Evolutionary conservation across 163 green algal species (phyloP), one percentile per base, ranked within the genome.

Genomic region (Volvox carteri): DNA sequence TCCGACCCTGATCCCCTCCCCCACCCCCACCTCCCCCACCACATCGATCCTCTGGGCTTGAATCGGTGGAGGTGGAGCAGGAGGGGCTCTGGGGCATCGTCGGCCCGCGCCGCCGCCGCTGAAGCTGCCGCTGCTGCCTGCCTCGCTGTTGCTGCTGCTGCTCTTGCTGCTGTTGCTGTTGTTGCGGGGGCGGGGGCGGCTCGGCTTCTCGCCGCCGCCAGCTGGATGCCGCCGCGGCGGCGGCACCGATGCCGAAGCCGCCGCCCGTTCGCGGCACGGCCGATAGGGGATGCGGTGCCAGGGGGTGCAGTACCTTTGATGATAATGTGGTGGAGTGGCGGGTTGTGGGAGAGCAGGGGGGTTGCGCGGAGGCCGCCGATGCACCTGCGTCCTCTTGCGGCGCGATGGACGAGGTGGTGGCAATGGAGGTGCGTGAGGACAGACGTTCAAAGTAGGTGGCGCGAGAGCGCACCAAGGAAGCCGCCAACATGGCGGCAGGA

Each of bases 401-500:
- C 25, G 33, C 33, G 8, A 35, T 35, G 30, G 67, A 76, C 14
- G 67, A 76, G 37, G 67, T 46, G 67, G 16, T 19, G 39, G 73
- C 52, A 28, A 28, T 78, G 8, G 68, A 77, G 7, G 28, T 46
- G 50, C 16, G 12, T 4, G 75, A 84, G 5, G 75, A 44, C 16
- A 86, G 56, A 1, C 56, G 78, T 39, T 86, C 78, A 19, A 75
- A 86, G 78, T 76, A 74, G 12, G 78, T 58, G 39, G 78, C 78
- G 11, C 78, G 78, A 16, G 78, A 74, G 23, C 56, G 78, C 1
- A 86, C 78, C 23, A 86, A 25, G 54, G 78, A 86, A 39, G 70
- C 70, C 37, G 70, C 70, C 11, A 78, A 39, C 23, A 78, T 18
- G 39, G 70, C 70, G 19, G 18, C 70, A 14, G 70, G 70, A 19